Evolutionary conservation across 2,329 filamentous ascomycete genomes (phyloP), one percentile per base, ranked within the genome.

Genomic region (Xylogone sp.): DNA sequence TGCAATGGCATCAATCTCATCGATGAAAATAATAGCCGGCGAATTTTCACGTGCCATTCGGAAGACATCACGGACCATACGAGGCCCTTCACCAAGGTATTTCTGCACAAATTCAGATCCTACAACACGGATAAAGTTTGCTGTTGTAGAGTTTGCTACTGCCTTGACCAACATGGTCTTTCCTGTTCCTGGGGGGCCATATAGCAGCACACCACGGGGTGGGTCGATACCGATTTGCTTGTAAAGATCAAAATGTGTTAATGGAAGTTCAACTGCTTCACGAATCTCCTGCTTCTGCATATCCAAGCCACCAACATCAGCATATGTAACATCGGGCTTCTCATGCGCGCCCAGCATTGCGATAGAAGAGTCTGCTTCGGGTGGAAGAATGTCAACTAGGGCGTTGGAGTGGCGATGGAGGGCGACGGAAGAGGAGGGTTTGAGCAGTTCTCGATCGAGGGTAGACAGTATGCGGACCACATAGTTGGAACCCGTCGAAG

Each of bases 221-320:
- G 94, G 94, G 70, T 99, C 94, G 68, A 99, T 99, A 72, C 94
- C 94, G 59, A 99, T 99, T 74, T 99, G 94, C 75, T 92, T 95
- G 81, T 99, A 99, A 42, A 97, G 71, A 45, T 97, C 93, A 70
- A 97, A 97, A 71, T 97, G 94, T 56, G 93, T 97, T 63, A 99
- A 79, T 29, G 94, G 94, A 59, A 99, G 79, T 78, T 99, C 94
- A 49, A 99, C 94, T 10, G 94, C 94, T 75, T 99, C 94, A 59
- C 94, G 83, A 59, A 99, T 99, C 73, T 99, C 94, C 75, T 99
- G 94, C 78, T 99, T 99, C 75, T 99, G 94, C 94, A 99, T 99
- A 66, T 99, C 94, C 59, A 97, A 75, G 46, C 94, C 94, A 77
- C 94, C 94, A 56, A 99, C 94, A 71, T 99, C 94, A 56, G 92